Evolutionary conservation across 331 rosid genomes (phyloP), one percentile per base, ranked within the genome.

Genomic region (Dryas integrifolia): DNA sequence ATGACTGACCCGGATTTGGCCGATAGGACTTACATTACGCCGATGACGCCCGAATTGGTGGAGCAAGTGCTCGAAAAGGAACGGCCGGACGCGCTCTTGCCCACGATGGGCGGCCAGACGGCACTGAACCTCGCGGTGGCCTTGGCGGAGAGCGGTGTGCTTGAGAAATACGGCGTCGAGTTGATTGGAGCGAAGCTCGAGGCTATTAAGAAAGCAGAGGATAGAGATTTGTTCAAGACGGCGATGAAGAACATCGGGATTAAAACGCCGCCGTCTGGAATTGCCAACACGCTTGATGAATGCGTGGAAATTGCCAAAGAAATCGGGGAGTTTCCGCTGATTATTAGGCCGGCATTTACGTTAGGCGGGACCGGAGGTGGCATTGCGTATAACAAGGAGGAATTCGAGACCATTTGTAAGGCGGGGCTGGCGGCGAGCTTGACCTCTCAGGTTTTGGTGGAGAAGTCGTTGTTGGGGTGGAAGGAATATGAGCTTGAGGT

Each of bases 321-420:
- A 5, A 92, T 95, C 15, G 98, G 98, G 0, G 96, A 90, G 53
- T 95, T 84, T 65, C 97, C 97, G 0, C 48, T 95, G 79, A 95
- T 95, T 5, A 90, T 95, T 15, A 72, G 98, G 74, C 98, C 98
- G 0, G 98, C 99, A 0, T 95, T 77, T 61, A 92, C 99, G 3
- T 72, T 95, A n/a, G 98, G 99, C 0, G 99, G 99, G 1, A 88
- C 98, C 0, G 98, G 99, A 9, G 98, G 98, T 35, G 99, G 99
- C 5, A 95, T 95, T 76, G 98, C 98, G 1, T 95, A 95, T 73
- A 92, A 95, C 39, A 83, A 73, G 65, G 92, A 90, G 49, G 98
- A 95, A 35, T 95, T 95, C 39, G 86, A 88, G 86, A 73, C 83
- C 9, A 95, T 95, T 70, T 92, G 98, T 21, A 95, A 95, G 84